Evolutionary conservation across 2,329 filamentous ascomycete species (phyloP).

Genomic region (Nigrograna mackinnonii): DNA sequence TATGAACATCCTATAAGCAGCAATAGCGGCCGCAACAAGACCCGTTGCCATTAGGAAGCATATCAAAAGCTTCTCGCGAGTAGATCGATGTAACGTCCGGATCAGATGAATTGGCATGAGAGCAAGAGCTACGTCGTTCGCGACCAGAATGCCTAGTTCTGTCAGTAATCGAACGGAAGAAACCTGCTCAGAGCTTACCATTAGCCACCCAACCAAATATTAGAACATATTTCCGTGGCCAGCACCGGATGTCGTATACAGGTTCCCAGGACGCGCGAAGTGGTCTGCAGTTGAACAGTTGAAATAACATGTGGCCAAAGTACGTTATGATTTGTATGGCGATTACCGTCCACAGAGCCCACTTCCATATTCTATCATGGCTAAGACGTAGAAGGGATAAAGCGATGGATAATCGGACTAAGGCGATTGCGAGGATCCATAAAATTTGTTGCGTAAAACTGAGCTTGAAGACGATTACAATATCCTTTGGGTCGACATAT

Average conservation of each 20-base stretch:
- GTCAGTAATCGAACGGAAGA: not conserved
- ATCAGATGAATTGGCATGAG: slow-evolving; percentile 8
- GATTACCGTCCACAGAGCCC: not conserved
- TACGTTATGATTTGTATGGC: not conserved
- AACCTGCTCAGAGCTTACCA: not conserved
- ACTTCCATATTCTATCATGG: not conserved
- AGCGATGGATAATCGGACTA: slow-evolving; percentile 5
- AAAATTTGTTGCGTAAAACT: slow-evolving; percentile 5
- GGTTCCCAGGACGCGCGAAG: slow-evolving; percentile 4
- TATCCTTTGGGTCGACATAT: not conserved
- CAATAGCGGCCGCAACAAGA: slow-evolving; percentile 5
- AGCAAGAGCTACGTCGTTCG: slow-evolving; percentile 4
- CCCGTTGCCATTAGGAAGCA: slow-evolving; percentile 8
- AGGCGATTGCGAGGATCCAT: slow-evolving; percentile 6
- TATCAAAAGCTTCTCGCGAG: slow-evolving; percentile 7
- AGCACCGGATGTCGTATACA: slow-evolving; percentile 6
- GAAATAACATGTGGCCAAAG: not conserved
- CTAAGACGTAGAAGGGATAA: slow-evolving; percentile 5
- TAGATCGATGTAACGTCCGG: slow-evolving; percentile 4
- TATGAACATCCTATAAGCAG: slow-evolving; percentile 4
- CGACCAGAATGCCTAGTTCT: slow-evolving; percentile 1
- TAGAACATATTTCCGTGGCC: slow-evolving; percentile 4
- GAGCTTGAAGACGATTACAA: slow-evolving; percentile 1
- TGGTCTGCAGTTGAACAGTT: slow-evolving; percentile 2
- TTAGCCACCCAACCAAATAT: slow-evolving; percentile 6